These are phyloP conservation scores for Penicillium cataractarum DNA, from an alignment of 495 filamentous ascomycete species.

Conservation along the genomic window DNA sequence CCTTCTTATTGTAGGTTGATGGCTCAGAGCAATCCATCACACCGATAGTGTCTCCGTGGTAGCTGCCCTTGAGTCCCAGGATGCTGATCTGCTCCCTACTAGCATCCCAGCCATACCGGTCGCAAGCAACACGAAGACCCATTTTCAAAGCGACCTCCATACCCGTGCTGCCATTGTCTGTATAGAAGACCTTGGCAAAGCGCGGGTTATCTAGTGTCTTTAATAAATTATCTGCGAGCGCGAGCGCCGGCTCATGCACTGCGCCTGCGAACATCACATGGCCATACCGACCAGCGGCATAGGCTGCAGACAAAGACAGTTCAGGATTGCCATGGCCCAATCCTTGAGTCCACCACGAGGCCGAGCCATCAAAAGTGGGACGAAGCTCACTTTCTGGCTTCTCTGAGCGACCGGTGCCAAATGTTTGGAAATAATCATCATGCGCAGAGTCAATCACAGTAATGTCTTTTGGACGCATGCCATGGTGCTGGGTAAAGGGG, in stretches of 20 bases:
- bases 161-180: slow-evolving; percentile 78
- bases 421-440: slow-evolving; percentile 73
- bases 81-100: slow-evolving; percentile 60
- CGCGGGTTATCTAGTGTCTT: slow-evolving; percentile 60
- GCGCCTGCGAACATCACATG: slow-evolving; percentile 82
- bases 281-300: slow-evolving; percentile 80
- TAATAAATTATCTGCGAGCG: slow-evolving; percentile 63
- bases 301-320: slow-evolving; percentile 69
- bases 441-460: slow-evolving; percentile 74
- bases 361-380: slow-evolving; percentile 75
- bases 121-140: slow-evolving; percentile 65
- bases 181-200: slow-evolving; percentile 70
- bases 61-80: slow-evolving; percentile 72
- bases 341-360: slow-evolving; percentile 87
- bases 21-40: slow-evolving; percentile 81
- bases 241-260: slow-evolving; percentile 70
- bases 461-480: slow-evolving; percentile 59
- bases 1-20: slow-evolving; percentile 70
- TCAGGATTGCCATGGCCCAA: slow-evolving; percentile 73
- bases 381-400: slow-evolving; percentile 38
- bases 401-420: slow-evolving; percentile 23
- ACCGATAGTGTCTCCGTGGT: slow-evolving; percentile 82
- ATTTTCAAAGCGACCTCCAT: slow-evolving; percentile 83
- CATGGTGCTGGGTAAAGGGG: slow-evolving; percentile 78
- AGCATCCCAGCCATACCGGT: slow-evolving; percentile 65